Conservation (phyloP, 192 early-diverging fungal genomes). For the Polychytrium aggregatum region DNA sequence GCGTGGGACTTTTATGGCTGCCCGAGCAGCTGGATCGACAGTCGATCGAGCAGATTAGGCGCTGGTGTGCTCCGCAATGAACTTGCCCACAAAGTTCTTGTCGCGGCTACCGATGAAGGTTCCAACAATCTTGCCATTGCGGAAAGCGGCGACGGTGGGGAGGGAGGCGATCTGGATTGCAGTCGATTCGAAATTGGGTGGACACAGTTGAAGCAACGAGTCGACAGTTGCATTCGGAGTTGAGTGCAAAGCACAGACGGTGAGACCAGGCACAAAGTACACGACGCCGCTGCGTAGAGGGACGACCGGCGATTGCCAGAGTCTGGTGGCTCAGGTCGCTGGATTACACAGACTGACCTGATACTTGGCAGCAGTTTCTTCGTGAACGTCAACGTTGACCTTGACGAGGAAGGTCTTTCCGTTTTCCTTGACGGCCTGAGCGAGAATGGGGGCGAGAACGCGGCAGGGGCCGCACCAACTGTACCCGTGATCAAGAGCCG, state of each 20-base stretch:
- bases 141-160: constrained; percentile 66
- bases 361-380: constrained; percentile 49
- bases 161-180: constrained; percentile 45
- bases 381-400: constrained; percentile 61
- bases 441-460: constrained; percentile 58
- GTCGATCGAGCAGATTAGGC: no score
- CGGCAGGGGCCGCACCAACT: constrained; percentile 83
- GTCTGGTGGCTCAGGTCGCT: no score
- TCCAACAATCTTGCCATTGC: constrained; percentile 47
- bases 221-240: not conserved
- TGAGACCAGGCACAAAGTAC: no score
- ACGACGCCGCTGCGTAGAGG: no score
- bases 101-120: constrained; percentile 53
- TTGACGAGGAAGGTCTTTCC: constrained; percentile 63
- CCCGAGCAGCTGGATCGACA: no score
- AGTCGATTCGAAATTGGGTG: no score
- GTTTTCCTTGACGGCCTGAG: constrained; percentile 47
- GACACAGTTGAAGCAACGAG: not conserved
- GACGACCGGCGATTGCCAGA: no score
- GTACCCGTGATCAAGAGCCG: no score
- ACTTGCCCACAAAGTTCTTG: constrained; percentile 36
- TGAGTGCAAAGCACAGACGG: no score
- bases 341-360: constrained; percentile 32
- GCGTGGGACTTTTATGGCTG: no score
- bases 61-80: constrained; percentile 27